Conservation (phyloP, 441 rosid genomes). For the Erodium texanum region DNA sequence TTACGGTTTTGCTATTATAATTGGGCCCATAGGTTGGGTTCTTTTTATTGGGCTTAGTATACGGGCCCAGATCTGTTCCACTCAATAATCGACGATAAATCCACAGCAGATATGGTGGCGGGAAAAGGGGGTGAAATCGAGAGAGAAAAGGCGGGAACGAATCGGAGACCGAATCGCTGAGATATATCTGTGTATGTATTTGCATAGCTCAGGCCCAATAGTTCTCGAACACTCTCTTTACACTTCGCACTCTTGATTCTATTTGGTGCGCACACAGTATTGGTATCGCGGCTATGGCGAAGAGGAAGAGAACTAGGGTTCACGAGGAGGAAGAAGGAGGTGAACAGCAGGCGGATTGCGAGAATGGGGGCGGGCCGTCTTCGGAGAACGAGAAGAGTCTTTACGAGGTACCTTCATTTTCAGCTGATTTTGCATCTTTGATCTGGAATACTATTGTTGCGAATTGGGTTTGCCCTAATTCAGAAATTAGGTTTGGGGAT, state of each 20-base stretch:
- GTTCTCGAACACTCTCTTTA: background rate
- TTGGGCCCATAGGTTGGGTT: no score
- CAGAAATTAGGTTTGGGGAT: background rate
- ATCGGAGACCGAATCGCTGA: constrained; percentile 7
- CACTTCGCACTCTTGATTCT: background rate
- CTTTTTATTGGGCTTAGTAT: no score
- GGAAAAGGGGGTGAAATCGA: background rate
- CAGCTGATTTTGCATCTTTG: background rate
- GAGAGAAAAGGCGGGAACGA: constrained; percentile 29
- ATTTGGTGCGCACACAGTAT: background rate
- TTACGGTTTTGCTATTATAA: no score
- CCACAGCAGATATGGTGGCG: background rate
- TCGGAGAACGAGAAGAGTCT: constrained; percentile 33
- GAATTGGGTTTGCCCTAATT: background rate
- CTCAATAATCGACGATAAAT: no score
- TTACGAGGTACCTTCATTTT: constrained; percentile 43
- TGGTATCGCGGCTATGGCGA: constrained; percentile 34
- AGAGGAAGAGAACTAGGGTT: constrained; percentile 50
- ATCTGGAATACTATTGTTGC: background rate
- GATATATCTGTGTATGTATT: background rate
- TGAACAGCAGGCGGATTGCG: constrained; percentile 12
- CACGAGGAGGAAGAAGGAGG: constrained; percentile 32
- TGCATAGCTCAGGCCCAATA: background rate
- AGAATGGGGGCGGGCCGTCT: constrained; percentile 19
- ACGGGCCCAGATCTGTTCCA: no score